Conservation (phyloP, 208 protist genomes). For the Herpetomonas muscarum region DNA sequence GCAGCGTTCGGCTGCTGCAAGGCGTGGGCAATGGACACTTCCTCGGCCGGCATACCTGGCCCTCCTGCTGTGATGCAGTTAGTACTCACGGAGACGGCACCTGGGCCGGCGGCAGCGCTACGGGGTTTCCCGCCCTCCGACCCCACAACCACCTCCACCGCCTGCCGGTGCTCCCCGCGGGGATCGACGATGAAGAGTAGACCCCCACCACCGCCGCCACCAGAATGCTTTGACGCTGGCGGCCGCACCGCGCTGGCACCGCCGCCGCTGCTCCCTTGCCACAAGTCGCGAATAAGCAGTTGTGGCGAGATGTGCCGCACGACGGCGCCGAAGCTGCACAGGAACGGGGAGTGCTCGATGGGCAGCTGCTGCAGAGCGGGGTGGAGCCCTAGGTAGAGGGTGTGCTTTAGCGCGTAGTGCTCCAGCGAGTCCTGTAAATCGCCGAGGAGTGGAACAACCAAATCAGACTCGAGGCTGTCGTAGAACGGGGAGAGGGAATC, state of each 20-base stretch:
- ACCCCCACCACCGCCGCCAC: not conserved
- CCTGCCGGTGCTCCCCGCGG: not conserved
- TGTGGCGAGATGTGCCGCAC: slow-evolving; percentile 22
- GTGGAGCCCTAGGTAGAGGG: slow-evolving; percentile 68
- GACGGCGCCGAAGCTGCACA: slow-evolving; percentile 38
- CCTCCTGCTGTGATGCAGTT: not conserved
- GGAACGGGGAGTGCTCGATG: slow-evolving; percentile 44
- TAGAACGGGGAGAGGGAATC: slow-evolving; percentile 12
- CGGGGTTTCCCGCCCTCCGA: not conserved
- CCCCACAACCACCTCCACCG: not conserved
- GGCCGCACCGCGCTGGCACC: no score
- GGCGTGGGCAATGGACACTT: not conserved
- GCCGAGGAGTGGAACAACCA: slow-evolving; percentile 28
- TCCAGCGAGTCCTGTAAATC: slow-evolving; percentile 35
- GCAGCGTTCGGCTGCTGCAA: not conserved
- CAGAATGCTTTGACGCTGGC: no score
- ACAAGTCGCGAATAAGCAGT: slow-evolving; percentile 18
- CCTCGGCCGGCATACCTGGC: not conserved
- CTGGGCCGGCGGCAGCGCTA: not conserved
- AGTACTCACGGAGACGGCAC: no score
- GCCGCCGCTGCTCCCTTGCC: not conserved
- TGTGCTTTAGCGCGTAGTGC: slow-evolving; percentile 26
- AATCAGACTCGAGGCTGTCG: slow-evolving; percentile 8
- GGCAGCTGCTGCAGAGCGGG: slow-evolving; percentile 61
- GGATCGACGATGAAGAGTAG: not conserved